Evolutionary conservation across 2,329 filamentous ascomycete species (phyloP), one percentile per base, ranked within the genome.

Genomic region (Fusarium redolens): DNA sequence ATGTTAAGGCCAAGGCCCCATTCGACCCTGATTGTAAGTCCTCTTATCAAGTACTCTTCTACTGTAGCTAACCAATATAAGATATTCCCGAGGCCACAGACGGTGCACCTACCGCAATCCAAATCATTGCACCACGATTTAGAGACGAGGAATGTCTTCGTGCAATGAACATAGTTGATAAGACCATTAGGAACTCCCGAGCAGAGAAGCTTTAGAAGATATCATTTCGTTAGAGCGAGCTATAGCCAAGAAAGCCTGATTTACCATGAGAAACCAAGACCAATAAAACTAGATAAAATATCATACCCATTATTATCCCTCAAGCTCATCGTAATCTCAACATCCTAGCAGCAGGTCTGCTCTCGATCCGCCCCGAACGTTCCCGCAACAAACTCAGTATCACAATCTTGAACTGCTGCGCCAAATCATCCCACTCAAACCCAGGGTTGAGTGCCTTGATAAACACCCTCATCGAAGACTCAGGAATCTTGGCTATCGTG

Each of bases 1-100:
- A n/a, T 9, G 47, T 74, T 8, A 69, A 74, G 28, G 70, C 60
- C 2, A 60, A 35, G 1, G 71, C 64, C 5, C 47, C 67, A 1
- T 77, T 77, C 30, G 75, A 77, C 2, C 59, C 75, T 13, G 74
- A 77, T 5, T 77, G 74, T 77, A 44, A n/a, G 74, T 62, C 15
- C 4, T 2, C 6, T 3, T 0, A 4, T 14, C 0, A 5, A 2
- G 15, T 2, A 15, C 13, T 22, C 1, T 3, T 3, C 1, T 0
- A 13, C 18, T 0, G 12, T 17, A 30, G 8, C 69, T 76, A 25
- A 75, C 17, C 0, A 0, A 4, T 3, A 1, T 4, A 3, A 77
- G 72, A 77, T 43, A 31, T 68, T 1, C 74, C 75, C 4, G 72
- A 77, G 2, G 57, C 45, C 9, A 51, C 61, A 0, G 51, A 77